Evolutionary conservation across 192 early-diverging fungal genomes (phyloP).

Genomic region (Coemansia javaensis): DNA sequence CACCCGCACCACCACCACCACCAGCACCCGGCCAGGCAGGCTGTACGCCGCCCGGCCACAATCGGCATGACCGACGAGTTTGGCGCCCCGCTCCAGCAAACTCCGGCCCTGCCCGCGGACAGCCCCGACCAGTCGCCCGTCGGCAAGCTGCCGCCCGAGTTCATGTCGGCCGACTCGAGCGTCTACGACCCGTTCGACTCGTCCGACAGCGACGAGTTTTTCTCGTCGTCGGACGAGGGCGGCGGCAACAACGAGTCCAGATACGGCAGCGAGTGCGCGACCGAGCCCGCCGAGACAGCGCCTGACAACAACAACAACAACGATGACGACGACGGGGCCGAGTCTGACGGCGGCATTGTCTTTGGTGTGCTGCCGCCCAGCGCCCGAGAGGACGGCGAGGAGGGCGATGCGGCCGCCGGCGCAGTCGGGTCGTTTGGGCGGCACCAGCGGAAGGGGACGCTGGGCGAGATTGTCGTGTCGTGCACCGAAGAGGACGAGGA

Average conservation of each 20-base stretch:
- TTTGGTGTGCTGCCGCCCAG: constrained; percentile 27
- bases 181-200: constrained; percentile 52
- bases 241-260: constrained; percentile 16
- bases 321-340: constrained; percentile 38
- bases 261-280: constrained; percentile 24
- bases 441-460: constrained; percentile 30
- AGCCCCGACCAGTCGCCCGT: constrained; percentile 9
- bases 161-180: constrained; percentile 26
- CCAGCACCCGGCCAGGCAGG: constrained; percentile 15
- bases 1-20: constrained; percentile 2
- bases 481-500: constrained; percentile 60
- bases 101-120: background rate
- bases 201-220: constrained; percentile 53
- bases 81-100: constrained; percentile 14
- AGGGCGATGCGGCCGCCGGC: constrained; percentile 1
- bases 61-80: constrained; percentile 51
- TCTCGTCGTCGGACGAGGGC: constrained; percentile 35
- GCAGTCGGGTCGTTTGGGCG: background rate
- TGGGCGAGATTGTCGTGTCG: constrained; percentile 33
- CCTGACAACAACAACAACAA: constrained; percentile 9
- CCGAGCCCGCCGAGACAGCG: background rate
- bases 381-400: constrained; percentile 4
- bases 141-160: constrained; percentile 42
- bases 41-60: constrained; percentile 17
- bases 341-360: constrained; percentile 24